Base-by-base conservation (phyloP, 306 rosid species). In the Prunus mume region DNA sequence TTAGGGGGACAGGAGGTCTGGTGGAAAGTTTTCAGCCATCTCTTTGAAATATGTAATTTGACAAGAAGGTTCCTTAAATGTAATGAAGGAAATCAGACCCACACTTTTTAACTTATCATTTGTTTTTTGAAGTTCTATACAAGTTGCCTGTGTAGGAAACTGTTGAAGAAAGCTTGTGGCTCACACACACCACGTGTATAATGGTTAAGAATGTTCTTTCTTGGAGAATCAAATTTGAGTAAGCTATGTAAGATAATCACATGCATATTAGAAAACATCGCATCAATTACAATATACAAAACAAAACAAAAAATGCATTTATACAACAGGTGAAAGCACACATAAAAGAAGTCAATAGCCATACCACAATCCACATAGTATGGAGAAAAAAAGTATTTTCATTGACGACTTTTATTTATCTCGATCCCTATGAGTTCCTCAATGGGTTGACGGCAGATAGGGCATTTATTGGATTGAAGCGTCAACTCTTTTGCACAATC, bases 381-480 rank as follows among this genome's bases (percentile, higher is more conserved):
- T 76, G 79, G 70, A 55, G 73, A 50, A 56, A 12, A 77, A 47
- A 80, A 80, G 62, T 2, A 78, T 61, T 58, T 52, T 78, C 80
- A 91, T 74, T 71, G 78, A 56, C 80, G 45, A 20, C 75, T 80
- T 75, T 78, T 87, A 61, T 85, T 87, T 73, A 91, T 87, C 80
- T 87, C 90, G 86, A 93, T 91, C 84, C 89, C 94, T 27, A 91
- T 80, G 69, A 91, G 94, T 78, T 90, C 93, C 76, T 88, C 88
- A 19, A 93, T 91, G 46, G 94, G 86, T 76, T 93, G 97, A 76
- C 97, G 93, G 75, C 98, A 93, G 72, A 93, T 88, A 18, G 98
- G 98, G 86, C 98, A 93, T 72, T 90, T 90, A 76, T 91, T 91
- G 72, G 93, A 84, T 76, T 86, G 97, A 72, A 83, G 85, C 70